These are phyloP conservation scores for Lumnitzera littorea DNA, from an alignment of 345 rosid species.

Conservation along the genomic window DNA sequence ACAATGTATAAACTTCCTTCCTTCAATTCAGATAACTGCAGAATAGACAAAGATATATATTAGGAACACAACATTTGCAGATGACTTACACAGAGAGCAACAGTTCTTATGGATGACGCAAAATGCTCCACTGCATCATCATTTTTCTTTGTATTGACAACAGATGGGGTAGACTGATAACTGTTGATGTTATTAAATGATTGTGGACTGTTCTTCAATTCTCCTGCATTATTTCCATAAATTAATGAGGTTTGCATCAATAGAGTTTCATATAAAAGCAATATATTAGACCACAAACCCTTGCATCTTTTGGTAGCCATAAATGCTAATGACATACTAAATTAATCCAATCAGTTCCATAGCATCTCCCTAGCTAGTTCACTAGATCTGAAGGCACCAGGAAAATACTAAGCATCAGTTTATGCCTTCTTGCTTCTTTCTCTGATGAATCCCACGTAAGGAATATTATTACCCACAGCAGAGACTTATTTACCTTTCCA, in stretches of 20 bases:
- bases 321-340: not conserved
- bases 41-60: constrained; percentile 4
- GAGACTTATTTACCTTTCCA: no score
- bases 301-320: not conserved
- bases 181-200: constrained; percentile 18
- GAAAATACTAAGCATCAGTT: no score
- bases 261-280: not conserved
- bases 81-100: constrained; percentile 72
- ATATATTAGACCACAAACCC: not conserved
- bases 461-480: no score
- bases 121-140: constrained; percentile 27
- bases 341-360: no score
- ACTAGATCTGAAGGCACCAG: no score
- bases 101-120: constrained; percentile 57
- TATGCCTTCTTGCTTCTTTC: no score
- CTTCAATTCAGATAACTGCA: constrained; percentile 10
- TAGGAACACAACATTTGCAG: constrained; percentile 3
- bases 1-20: constrained; percentile 11
- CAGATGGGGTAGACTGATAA: constrained; percentile 13
- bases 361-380: no score
- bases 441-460: no score
- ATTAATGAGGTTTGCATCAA: constrained; percentile 1
- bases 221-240: constrained; percentile 38
- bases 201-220: constrained; percentile 24
- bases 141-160: constrained; percentile 23